Conservation (phyloP, 768 basidiomycete species). For the Russula compacta region DNA sequence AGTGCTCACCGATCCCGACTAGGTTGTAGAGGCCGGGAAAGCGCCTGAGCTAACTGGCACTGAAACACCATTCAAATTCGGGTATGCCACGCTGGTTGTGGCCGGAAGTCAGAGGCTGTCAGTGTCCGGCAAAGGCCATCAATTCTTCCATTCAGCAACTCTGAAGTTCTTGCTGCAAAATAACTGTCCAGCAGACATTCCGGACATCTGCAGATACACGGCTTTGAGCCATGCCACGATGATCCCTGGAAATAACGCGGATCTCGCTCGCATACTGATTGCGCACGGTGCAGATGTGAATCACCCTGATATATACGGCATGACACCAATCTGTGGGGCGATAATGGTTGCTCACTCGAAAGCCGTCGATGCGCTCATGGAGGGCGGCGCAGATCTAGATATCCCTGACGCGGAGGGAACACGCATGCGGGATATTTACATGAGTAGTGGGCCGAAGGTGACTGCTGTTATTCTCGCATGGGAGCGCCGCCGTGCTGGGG, state of each 20-base stretch:
- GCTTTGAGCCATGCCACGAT: conserved; percentile 41
- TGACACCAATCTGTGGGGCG: conserved; percentile 32
- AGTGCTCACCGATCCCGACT: neutral
- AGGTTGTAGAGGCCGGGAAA: neutral
- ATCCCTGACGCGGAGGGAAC: conserved; percentile 6
- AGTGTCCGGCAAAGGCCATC: neutral
- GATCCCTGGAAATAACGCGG: conserved; percentile 21
- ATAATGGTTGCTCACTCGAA: conserved; percentile 21
- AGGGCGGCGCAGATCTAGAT: conserved; percentile 39
- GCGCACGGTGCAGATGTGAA: conserved; percentile 41
- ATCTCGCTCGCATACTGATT: conserved; percentile 34
- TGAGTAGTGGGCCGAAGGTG: neutral
- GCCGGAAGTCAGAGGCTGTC: conserved; percentile 18
- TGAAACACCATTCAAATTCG: conserved; percentile 20
- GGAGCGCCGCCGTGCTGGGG: neutral
- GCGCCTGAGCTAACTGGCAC: conserved; percentile 18
- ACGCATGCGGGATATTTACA: conserved; percentile 25
- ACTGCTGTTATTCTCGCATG: neutral
- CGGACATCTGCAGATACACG: conserved; percentile 31
- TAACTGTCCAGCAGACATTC: neutral
- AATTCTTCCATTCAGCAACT: conserved; percentile 25
- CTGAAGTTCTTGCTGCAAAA: conserved; percentile 28
- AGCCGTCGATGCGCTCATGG: conserved; percentile 38
- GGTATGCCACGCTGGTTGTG: conserved; percentile 17
- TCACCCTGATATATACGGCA: conserved; percentile 40